Evolutionary conservation across 176 grass and related monocot genomes (phyloP).

Genomic region (Neostapfia colusana): DNA sequence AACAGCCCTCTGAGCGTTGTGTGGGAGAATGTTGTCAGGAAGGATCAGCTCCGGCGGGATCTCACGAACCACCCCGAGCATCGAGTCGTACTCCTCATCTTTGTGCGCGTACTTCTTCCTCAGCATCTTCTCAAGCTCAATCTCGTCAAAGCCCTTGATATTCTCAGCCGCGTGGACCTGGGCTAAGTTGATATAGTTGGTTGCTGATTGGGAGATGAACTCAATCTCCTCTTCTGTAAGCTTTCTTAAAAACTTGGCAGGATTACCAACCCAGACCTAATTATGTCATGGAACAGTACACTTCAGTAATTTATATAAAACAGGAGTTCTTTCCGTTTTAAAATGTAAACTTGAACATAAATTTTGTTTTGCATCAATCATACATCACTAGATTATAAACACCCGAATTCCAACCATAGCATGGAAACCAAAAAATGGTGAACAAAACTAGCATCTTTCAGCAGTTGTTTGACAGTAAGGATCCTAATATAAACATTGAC

Average conservation of each 20-base stretch:
- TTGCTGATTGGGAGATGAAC: constrained; percentile 78
- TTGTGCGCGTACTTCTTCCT: constrained; percentile 75
- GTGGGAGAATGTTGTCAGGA: constrained; percentile 72
- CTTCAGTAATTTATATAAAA: constrained; percentile 18
- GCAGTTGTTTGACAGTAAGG: neutral
- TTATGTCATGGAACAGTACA: neutral
- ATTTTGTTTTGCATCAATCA: neutral
- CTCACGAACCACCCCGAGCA: constrained; percentile 85
- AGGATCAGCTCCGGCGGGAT: constrained; percentile 73
- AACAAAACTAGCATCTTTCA: neutral
- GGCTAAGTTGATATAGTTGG: constrained; percentile 80
- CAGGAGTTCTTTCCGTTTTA: neutral
- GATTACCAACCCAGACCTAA: constrained; percentile 96
- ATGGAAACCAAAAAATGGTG: neutral
- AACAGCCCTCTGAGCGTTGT: constrained; percentile 57
- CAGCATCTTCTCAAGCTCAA: constrained; percentile 64
- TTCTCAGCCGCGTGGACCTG: constrained; percentile 95
- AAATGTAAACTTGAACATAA: constrained; percentile 4
- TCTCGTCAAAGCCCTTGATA: constrained; percentile 38
- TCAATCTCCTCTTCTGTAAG: constrained; percentile 84
- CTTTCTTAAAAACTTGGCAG: constrained; percentile 94
- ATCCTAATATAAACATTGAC: neutral
- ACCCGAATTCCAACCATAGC: neutral
- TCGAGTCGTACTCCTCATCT: constrained; percentile 88
- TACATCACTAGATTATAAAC: neutral